A percentile compares a stretch with the other conserved stretches of the same genome.
These are phyloP conservation scores for Phytomonas sp. DNA, from an alignment of 208 protist genomes.

Conservation along the genomic window DNA sequence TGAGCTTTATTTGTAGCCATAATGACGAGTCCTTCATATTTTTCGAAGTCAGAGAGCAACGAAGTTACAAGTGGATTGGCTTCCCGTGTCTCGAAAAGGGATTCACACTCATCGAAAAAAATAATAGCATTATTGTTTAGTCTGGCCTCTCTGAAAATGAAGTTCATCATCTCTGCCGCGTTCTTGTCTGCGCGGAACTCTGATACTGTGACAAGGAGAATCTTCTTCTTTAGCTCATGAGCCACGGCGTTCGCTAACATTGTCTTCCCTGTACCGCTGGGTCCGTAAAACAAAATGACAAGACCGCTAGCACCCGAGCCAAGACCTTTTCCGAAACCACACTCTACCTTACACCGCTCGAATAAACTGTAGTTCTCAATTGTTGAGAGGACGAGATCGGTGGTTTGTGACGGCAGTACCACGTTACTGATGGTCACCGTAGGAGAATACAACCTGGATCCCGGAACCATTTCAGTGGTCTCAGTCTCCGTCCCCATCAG, in stretches of 20 bases:
- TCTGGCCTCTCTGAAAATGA: constrained; percentile 89
- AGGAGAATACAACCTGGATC: constrained; percentile 76
- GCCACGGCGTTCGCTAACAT: constrained; percentile 91
- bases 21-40: constrained; percentile 84
- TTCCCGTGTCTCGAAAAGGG: constrained; percentile 82
- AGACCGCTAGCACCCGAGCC: constrained; percentile 54
- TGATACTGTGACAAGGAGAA: constrained; percentile 82
- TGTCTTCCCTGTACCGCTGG: constrained; percentile 90
- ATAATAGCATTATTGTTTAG: constrained; percentile 82
- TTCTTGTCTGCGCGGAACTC: constrained; percentile 67
- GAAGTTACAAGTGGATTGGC: constrained; percentile 72
- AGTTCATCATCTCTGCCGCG: constrained; percentile 69
- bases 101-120: constrained; percentile 93
- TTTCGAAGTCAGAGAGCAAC: constrained; percentile 89
- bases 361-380: constrained; percentile 86
- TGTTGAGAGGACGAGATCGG: constrained; percentile 70
- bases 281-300: constrained; percentile 89
- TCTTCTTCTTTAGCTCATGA: constrained; percentile 73
- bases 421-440: constrained; percentile 74
- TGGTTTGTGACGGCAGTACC: constrained; percentile 68
- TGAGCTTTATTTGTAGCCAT: constrained; percentile 89
- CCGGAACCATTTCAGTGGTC: constrained; percentile 86
- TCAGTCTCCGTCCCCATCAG: constrained; percentile 85
- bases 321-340: constrained; percentile 73
- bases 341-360: constrained; percentile 60